Conservation (phyloP, 73 alveolate genomes). For the Paramecium bursaria region DNA sequence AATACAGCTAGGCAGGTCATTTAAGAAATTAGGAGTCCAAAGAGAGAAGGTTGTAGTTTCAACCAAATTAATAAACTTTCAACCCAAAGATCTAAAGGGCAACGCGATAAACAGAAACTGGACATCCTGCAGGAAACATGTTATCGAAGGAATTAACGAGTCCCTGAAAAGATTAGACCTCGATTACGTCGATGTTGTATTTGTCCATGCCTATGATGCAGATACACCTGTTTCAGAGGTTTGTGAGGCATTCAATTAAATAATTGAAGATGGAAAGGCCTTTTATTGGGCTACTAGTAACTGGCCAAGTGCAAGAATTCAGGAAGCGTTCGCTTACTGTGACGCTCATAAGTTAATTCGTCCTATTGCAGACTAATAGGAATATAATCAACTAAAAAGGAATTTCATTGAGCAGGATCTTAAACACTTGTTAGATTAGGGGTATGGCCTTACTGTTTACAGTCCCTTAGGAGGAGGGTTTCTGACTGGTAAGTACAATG, state of each 20-base stretch:
- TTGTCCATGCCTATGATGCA: constrained; percentile 88
- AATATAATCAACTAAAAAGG: constrained; percentile 87
- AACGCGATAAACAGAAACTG: constrained; percentile 67
- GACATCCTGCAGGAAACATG: constrained; percentile 84
- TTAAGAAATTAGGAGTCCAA: constrained; percentile 68
- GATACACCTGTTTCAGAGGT: constrained; percentile 92
- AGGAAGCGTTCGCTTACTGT: constrained; percentile 84
- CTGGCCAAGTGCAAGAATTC: constrained; percentile 88
- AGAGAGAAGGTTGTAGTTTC: constrained; percentile 84
- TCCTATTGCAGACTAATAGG: constrained; percentile 95
- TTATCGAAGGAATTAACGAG: constrained; percentile 85
- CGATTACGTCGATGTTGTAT: constrained; percentile 92
- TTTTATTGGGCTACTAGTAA: constrained; percentile 98
- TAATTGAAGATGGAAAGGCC: constrained; percentile 92
- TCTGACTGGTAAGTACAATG: constrained; percentile 94
- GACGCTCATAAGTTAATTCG: constrained; percentile 77
- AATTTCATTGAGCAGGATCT: constrained; percentile 90
- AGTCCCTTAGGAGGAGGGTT: constrained; percentile 94
- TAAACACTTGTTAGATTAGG: constrained; percentile 73
- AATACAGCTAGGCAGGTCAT: constrained; percentile 70
- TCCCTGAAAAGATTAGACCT: constrained; percentile 86
- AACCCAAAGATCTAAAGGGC: constrained; percentile 53
- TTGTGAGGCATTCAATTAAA: constrained; percentile 88
- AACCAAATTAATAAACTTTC: constrained; percentile 85
- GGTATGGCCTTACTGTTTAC: constrained; percentile 91